Conservation (phyloP, 2,329 filamentous ascomycete species). For the Pseudogymnoascus sp. region DNA sequence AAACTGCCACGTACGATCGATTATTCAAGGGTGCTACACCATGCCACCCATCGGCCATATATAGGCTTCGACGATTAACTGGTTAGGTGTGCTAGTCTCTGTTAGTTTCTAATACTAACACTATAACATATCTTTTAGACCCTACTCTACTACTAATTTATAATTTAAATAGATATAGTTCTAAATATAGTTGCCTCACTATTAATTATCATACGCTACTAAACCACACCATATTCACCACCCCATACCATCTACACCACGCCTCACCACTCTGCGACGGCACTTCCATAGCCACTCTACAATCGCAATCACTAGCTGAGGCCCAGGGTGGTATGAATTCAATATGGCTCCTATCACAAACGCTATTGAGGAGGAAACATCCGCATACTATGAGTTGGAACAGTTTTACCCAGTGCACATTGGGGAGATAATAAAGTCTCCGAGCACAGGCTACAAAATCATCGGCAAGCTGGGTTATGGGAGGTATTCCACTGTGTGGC, state of each 20-base stretch:
- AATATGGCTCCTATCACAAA: neutral
- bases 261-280: neutral
- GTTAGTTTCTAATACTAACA: too few species aligned
- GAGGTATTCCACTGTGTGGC: slow-evolving; percentile 39
- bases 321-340: neutral
- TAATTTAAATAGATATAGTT: too few species aligned
- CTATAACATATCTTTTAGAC: too few species aligned
- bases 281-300: neutral
- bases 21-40: too few species aligned
- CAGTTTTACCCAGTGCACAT: slow-evolving; percentile 36
- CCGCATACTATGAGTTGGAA: slow-evolving; percentile 28
- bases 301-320: neutral
- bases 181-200: too few species aligned
- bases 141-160: too few species aligned
- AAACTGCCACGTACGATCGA: neutral
- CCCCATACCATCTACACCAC: neutral
- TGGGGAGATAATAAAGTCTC: slow-evolving; percentile 34
- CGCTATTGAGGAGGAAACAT: slow-evolving; percentile 15
- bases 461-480: slow-evolving; percentile 39
- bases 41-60: too few species aligned
- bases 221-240: neutral
- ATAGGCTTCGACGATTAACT: too few species aligned
- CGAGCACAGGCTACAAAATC: slow-evolving; percentile 34
- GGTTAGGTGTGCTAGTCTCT: too few species aligned
- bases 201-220: too few species aligned